phyloP scores from a whole-genome alignment of 1,284 basidiomycete genomes.

The Ceratobasidium sp. region DNA sequence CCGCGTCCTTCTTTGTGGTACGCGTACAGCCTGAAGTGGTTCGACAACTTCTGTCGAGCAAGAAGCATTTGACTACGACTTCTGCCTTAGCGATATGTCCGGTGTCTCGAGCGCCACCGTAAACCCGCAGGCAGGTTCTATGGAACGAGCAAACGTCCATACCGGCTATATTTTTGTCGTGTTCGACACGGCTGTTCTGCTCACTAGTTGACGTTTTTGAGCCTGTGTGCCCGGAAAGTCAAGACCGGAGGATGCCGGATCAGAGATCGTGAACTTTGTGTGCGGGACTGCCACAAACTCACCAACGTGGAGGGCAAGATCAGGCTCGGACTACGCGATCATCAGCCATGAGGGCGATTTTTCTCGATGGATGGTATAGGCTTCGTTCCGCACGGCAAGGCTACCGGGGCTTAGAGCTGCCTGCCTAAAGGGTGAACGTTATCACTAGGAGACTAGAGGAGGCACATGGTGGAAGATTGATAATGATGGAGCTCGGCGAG shows the following conservation, averaged over 20 bases:
- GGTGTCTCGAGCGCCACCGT: background rate
- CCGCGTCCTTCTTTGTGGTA: too few relatives aligned
- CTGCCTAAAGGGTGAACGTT: slow-evolving; percentile 9
- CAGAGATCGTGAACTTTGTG: too few relatives aligned
- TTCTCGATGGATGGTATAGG: slow-evolving; percentile 11
- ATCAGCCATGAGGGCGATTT: slow-evolving; percentile 10
- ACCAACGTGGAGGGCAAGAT: slow-evolving; percentile 9
- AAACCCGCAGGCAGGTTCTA: background rate
- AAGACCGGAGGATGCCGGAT: slow-evolving; percentile 25
- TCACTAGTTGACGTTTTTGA: background rate
- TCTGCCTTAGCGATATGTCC: slow-evolving; percentile 4
- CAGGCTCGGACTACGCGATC: slow-evolving; percentile 8
- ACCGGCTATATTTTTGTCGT: background rate
- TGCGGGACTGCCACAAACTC: slow-evolving; percentile 1
- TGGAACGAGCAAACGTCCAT: background rate
- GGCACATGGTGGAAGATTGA: slow-evolving; percentile 23
- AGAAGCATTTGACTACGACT: slow-evolving; percentile 16
- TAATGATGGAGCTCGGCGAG: slow-evolving; percentile 4
- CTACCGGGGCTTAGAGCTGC: background rate
- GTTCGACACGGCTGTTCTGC: background rate
- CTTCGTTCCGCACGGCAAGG: slow-evolving; percentile 3
- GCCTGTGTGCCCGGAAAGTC: background rate
- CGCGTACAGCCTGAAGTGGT: too few relatives aligned
- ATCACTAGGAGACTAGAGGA: background rate
- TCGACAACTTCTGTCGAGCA: background rate